These are phyloP conservation scores for Nakaseomyces bracarensis DNA, from an alignment of 1,139 yeast genomes.

Conservation along the genomic window DNA sequence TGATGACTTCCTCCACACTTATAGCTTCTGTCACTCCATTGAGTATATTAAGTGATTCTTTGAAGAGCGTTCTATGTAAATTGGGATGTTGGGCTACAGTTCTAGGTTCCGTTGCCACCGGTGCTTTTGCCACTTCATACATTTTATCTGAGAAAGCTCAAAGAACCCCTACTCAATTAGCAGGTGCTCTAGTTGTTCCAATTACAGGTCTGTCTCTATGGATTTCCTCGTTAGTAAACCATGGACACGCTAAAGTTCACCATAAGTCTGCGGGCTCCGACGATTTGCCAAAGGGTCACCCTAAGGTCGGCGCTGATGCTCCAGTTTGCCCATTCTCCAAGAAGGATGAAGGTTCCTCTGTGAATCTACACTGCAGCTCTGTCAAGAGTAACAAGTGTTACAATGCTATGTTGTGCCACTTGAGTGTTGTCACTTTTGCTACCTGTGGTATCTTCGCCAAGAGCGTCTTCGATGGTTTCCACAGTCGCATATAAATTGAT, in stretches of 20 bases:
- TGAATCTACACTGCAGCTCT: conserved; percentile 8
- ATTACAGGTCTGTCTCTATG: conserved; percentile 14
- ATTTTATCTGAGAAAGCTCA: conserved; percentile 25
- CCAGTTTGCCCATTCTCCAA: conserved; percentile 11
- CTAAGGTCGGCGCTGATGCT: conserved; percentile 6
- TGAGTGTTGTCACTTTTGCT: conserved; percentile 13
- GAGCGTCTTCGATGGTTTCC: conserved; percentile 20
- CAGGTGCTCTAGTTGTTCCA: conserved; percentile 30
- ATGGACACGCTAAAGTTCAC: not conserved
- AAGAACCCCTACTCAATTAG: conserved; percentile 27
- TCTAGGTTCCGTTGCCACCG: conserved; percentile 26
- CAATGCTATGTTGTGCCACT: conserved; percentile 12
- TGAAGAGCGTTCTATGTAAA: conserved; percentile 21
- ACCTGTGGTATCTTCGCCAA: conserved; percentile 19
- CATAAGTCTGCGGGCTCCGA: not conserved
- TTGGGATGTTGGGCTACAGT: conserved; percentile 22
- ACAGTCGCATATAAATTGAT: conserved; percentile 12
- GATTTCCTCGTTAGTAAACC: conserved; percentile 7
- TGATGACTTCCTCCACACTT: conserved; percentile 74
- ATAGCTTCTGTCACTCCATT: conserved; percentile 34
- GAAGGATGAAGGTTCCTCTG: not conserved
- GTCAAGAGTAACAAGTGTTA: conserved; percentile 12
- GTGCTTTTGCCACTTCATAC: conserved; percentile 30
- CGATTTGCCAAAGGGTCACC: conserved; percentile 6
- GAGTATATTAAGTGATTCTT: conserved; percentile 23